Base-by-base conservation (phyloP, 768 basidiomycete genomes). In the Termitomyces sp. region DNA sequence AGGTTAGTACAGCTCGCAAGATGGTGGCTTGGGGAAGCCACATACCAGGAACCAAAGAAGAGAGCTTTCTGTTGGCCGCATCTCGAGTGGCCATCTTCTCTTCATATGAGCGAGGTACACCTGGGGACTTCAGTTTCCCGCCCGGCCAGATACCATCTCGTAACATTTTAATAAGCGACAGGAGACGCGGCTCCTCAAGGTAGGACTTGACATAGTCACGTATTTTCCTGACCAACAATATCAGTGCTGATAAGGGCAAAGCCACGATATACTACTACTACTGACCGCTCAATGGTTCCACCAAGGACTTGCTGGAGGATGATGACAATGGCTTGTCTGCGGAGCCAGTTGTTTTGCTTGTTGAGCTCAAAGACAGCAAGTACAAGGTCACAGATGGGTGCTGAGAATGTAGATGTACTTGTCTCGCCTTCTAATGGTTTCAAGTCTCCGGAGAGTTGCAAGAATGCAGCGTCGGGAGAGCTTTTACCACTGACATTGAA, bases 231-330 rank as follows among this genome's bases (percentile, higher is more conserved):
- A 4, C 16, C 6, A 24, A 33, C 35, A 42, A 12, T 12, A 3
- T 22, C 18, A 20, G n/a, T 20, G 32, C 9, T 30, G 26, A 30
- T 8, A 16, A 18, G 20, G 18, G 26, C 13, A 42, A 43, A 42
- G 2, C 24, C 36, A 28, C 6, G 7, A 38, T 42, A 22, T 7
- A 70, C 26, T 26, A 26, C 82, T 7, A 70, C 26, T 26, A 26
- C 82, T 65, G 54, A 96, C 96, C 94, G 79, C 72, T 99, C 97
- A 64, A 98, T 94, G 0, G 97, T 98, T 14, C 92, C 91, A 12
- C 95, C 96, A 3, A 99, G 79, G 4, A 98, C 86, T 68, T 98
- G 96, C 68, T 98, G 97, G 52, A 98, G 73, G 58, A 98, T 94
- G 53, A 98, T 92, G 14, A 98, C 90, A 64, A 97, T 93, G 2